Percentiles rank a stretch among this genome's conserved stretches.
Evolutionary conservation across 2,329 filamentous ascomycete species (phyloP).

Genomic region (Trichoderma koningiopsis): DNA sequence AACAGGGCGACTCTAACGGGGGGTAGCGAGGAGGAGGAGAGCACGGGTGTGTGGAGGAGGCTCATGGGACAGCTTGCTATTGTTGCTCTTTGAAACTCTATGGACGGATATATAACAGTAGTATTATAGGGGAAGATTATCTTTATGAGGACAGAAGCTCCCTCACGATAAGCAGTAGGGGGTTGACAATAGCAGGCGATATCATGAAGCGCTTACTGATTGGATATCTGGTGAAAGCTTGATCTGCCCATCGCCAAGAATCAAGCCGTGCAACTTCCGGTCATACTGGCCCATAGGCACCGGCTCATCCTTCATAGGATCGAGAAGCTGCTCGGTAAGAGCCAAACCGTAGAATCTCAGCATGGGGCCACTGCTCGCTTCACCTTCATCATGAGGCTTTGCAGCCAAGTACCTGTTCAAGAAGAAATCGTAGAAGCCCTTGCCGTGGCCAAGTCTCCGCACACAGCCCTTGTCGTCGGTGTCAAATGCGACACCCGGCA

Average conservation of each 20-base stretch:
- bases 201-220: slow-evolving; percentile 14
- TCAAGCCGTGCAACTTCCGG: slow-evolving; percentile 75
- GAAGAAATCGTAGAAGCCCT: slow-evolving; percentile 96
- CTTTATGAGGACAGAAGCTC: background rate
- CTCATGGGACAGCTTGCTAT: background rate
- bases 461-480: slow-evolving; percentile 56
- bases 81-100: background rate
- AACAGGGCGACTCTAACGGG: slow-evolving; percentile 36
- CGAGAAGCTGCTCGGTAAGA: slow-evolving; percentile 81
- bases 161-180: no score
- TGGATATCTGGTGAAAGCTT: slow-evolving; percentile 32
- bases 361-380: slow-evolving; percentile 33
- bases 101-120: background rate
- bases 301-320: slow-evolving; percentile 55
- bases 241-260: slow-evolving; percentile 70
- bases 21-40: slow-evolving; percentile 18
- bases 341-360: slow-evolving; percentile 73
- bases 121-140: background rate
- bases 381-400: slow-evolving; percentile 36
- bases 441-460: slow-evolving; percentile 85
- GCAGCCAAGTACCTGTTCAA: slow-evolving; percentile 67
- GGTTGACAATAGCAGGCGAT: background rate
- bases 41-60: slow-evolving; percentile 26
- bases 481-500: slow-evolving; percentile 95
- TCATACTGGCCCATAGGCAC: slow-evolving; percentile 78